These are phyloP conservation scores for Dimocarpus longan DNA, from an alignment of 345 rosid genomes.

Conservation along the genomic window DNA sequence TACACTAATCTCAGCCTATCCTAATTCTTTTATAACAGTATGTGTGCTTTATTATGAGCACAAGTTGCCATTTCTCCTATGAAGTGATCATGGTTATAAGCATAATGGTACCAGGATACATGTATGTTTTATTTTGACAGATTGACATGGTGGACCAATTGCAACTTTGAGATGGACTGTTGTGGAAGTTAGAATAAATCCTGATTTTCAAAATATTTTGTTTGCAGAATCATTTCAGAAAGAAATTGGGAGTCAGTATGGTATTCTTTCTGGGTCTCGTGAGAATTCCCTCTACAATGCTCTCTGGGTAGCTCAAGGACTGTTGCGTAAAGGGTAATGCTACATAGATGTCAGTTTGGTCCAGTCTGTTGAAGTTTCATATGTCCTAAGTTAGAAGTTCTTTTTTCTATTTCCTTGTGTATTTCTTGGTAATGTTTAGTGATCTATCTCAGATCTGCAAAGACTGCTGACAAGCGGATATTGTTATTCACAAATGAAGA, in stretches of 20 bases:
- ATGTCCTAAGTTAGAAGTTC: background rate
- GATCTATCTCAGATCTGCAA: slow-evolving; percentile 65
- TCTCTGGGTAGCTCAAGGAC: slow-evolving; percentile 97
- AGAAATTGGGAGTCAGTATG: slow-evolving; percentile 86
- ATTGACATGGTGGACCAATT: background rate
- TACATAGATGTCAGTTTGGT: background rate
- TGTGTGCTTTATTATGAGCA: background rate
- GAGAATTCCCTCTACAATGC: slow-evolving; percentile 93
- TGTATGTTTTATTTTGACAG: background rate
- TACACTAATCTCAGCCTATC: background rate
- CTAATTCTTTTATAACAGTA: background rate
- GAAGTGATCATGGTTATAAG: background rate
- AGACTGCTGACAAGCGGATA: slow-evolving; percentile 80
- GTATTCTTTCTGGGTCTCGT: slow-evolving; percentile 81
- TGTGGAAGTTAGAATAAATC: slow-evolving; percentile 7
- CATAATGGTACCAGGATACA: background rate
- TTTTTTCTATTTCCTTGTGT: background rate
- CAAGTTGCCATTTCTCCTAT: background rate
- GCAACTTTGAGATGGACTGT: background rate
- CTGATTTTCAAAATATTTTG: slow-evolving; percentile 19
- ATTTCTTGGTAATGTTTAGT: slow-evolving; percentile 24
- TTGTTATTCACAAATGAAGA: slow-evolving; percentile 91
- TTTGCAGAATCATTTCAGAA: slow-evolving; percentile 66
- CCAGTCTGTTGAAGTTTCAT: slow-evolving; percentile 2
- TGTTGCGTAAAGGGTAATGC: slow-evolving; percentile 90